phyloP scores from a whole-genome alignment of 1,284 basidiomycete genomes.

The Trichosporon faecale region DNA sequence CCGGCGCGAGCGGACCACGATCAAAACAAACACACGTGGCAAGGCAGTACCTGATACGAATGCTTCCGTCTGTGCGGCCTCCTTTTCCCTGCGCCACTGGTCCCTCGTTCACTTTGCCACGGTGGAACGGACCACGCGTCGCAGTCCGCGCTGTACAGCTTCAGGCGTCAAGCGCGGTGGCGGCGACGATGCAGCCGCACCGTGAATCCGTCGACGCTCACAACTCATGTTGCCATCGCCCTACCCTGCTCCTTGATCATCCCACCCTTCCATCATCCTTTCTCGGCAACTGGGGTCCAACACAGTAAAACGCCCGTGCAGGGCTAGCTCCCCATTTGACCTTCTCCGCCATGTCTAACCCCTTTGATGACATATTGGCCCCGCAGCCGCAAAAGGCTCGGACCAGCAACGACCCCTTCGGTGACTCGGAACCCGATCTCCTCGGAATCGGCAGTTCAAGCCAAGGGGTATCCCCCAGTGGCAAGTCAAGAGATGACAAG shows the following conservation, averaged over 20 bases:
- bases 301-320: neutral
- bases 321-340: neutral
- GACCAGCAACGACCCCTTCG: constrained; percentile 36
- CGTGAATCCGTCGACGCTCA: neutral
- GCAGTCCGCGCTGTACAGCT: neutral
- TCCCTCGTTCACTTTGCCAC: neutral
- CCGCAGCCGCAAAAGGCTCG: constrained; percentile 34
- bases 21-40: constrained; percentile 15
- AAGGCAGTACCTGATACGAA: neutral
- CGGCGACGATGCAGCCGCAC: neutral
- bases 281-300: neutral
- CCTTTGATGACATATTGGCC: constrained; percentile 49
- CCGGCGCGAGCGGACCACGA: neutral
- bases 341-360: constrained; percentile 33
- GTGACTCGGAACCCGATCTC: constrained; percentile 28
- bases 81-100: neutral
- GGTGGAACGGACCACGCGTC: constrained; percentile 1
- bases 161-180: neutral
- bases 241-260: neutral
- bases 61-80: neutral
- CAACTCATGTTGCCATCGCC: neutral
- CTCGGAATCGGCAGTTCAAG: constrained; percentile 12
- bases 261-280: neutral
- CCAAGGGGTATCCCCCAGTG: neutral
- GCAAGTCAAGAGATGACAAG: neutral